Evolutionary conservation across 805 yeast species (phyloP).

Genomic region (Diddensiella caesifluorescens): DNA sequence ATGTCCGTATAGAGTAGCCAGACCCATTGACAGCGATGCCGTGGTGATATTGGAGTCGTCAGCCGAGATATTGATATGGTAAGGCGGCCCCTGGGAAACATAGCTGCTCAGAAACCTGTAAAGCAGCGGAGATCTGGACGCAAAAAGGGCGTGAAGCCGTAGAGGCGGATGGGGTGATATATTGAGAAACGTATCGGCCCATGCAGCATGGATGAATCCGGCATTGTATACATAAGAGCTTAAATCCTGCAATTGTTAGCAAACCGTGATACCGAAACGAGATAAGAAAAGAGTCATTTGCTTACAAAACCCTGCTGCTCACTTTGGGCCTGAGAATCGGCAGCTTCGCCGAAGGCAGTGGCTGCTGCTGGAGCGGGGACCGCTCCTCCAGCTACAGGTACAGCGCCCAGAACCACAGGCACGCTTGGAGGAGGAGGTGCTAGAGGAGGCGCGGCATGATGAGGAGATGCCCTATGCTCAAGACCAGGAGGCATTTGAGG

Average conservation of each 20-base stretch:
- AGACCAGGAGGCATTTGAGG: slow-evolving; percentile 4
- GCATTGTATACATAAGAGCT: slow-evolving; percentile 27
- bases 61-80: slow-evolving; percentile 21
- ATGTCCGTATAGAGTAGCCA: slow-evolving; percentile 32
- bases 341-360: neutral
- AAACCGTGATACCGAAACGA: no score
- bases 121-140: slow-evolving; percentile 30
- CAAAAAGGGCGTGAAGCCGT: slow-evolving; percentile 32
- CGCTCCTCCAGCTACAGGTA: slow-evolving; percentile 2
- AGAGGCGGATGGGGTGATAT: slow-evolving; percentile 26
- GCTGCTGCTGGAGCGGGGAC: slow-evolving; percentile 4
- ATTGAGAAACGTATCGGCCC: slow-evolving; percentile 32
- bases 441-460: neutral
- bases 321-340: neutral
- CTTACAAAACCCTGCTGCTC: slow-evolving; percentile 1
- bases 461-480: slow-evolving; percentile 2
- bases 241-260: slow-evolving; percentile 18
- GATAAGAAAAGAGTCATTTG: neutral
- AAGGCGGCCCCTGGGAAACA: slow-evolving; percentile 27
- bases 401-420: neutral
- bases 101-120: slow-evolving; percentile 22
- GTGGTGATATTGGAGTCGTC: slow-evolving; percentile 26
- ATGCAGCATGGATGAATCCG: slow-evolving; percentile 32
- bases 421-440: slow-evolving; percentile 8
- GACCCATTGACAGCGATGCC: slow-evolving; percentile 27